A percentile compares a stretch with the other conserved stretches of the same genome.
These are phyloP conservation scores for Aspergillus glaucus DNA, from an alignment of 2,329 filamentous ascomycete species.

Conservation along the genomic window DNA sequence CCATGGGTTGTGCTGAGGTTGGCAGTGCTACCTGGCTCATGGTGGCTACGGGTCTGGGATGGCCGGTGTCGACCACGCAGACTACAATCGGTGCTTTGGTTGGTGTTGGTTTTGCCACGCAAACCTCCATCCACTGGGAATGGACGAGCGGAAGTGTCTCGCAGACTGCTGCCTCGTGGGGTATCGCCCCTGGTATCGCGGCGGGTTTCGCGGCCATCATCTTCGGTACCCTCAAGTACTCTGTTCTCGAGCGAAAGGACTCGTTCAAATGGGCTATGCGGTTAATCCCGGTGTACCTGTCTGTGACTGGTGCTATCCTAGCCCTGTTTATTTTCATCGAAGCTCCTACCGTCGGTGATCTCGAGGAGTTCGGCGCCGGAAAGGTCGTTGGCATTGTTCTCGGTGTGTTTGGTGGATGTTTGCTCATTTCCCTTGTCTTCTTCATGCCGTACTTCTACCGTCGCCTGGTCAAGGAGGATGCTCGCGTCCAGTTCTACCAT, in stretches of 20 bases:
- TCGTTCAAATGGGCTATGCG: constrained; percentile 46
- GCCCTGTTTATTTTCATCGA: constrained; percentile 54
- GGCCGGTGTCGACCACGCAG: constrained; percentile 39
- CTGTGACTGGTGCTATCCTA: constrained; percentile 44
- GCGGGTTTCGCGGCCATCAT: constrained; percentile 44
- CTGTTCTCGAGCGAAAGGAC: constrained; percentile 45
- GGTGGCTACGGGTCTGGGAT: constrained; percentile 29
- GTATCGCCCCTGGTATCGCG: constrained; percentile 45
- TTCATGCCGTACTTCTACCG: constrained; percentile 23
- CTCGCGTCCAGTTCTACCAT: constrained; percentile 19
- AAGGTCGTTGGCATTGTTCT: constrained; percentile 20
- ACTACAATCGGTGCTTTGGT: constrained; percentile 34
- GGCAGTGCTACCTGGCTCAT: constrained; percentile 34
- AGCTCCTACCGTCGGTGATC: constrained; percentile 16
- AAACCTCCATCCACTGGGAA: constrained; percentile 17
- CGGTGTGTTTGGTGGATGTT: constrained; percentile 21
- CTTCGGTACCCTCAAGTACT: constrained; percentile 46
- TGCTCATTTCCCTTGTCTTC: constrained; percentile 17
- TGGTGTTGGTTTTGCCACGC: constrained; percentile 21
- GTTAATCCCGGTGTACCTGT: constrained; percentile 45
- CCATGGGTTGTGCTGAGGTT: constrained; percentile 31
- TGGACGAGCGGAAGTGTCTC: constrained; percentile 42
- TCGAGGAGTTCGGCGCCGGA: constrained; percentile 21
- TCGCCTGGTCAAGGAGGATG: constrained; percentile 18
- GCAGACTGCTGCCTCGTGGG: constrained; percentile 45